Base-by-base conservation (phyloP, 2,329 filamentous ascomycete genomes). In the Calonectria honghensis region DNA sequence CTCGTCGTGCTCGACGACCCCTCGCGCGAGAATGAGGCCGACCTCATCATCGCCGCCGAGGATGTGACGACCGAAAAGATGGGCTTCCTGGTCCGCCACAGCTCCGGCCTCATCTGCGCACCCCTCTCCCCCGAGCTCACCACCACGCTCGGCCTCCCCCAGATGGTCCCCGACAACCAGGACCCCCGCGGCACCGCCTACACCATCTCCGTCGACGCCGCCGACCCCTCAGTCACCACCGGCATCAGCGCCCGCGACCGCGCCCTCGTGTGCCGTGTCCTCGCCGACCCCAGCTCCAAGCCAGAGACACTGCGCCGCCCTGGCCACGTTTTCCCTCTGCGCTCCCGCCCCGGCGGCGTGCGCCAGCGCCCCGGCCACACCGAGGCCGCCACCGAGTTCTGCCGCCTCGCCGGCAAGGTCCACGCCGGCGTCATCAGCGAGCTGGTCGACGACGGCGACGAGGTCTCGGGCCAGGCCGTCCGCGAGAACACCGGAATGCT, bases 1-100 rank as follows among this genome's bases (percentile, higher is more conserved):
- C 94, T 99, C 84, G 93, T 99, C 76, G 96, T 98, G 48, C 95
- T 99, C 82, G 97, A 99, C 88, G 94, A 95, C 79, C 93, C 95
- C 77, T 92, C 93, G 76, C 96, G 97, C 85, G 97, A 99, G 86
- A 99, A 99, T 85, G 97, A 99, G 90, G 97, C 96, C 85, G 97
- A 99, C 87, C 92, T 99, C 64, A 98, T 98, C 86, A 97, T 98
- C 83, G 95, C 97, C 79, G 96, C 96, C 76, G 89, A 95, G 79
- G 91, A 94, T 81, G 88, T 98, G 77, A 98, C 96, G 11, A 90
- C 96, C 31, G 91, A 94, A 78, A 96, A 98, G 87, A 97, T 98
- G 93, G 95, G 96, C 81, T 99, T 98, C 89, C 93, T 99, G 91
- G 92, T 99, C 85, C 95, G 96, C 82, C 92, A 98, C 89, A 94